These are phyloP conservation scores for Ceratocystis destructans DNA, from an alignment of 2,329 filamentous ascomycete genomes.

Conservation along the genomic window DNA sequence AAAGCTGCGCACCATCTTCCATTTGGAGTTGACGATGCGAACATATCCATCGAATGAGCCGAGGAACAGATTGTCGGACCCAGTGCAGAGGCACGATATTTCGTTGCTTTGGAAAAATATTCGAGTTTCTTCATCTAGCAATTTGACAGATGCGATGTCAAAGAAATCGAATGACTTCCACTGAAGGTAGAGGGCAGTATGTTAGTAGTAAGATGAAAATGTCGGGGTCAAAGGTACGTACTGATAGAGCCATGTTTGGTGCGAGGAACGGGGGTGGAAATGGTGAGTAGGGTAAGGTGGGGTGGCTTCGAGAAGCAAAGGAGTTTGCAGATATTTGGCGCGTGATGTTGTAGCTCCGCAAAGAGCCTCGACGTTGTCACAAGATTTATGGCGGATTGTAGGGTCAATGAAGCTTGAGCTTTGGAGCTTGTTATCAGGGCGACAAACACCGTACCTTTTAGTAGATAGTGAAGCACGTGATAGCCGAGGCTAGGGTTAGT, in stretches of 20 bases:
- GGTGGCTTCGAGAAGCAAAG: no score
- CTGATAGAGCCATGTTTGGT: slow-evolving; percentile 18
- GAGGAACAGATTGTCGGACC: slow-evolving; percentile 78
- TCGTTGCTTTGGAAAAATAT: slow-evolving; percentile 70
- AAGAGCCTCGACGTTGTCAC: not conserved
- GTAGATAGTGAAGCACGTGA: not conserved
- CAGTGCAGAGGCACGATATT: slow-evolving; percentile 70
- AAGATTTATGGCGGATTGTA: not conserved
- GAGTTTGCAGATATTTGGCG: not conserved
- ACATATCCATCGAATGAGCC: slow-evolving; percentile 75
- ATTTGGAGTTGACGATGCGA: slow-evolving; percentile 72
- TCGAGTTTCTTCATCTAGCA: slow-evolving; percentile 65
- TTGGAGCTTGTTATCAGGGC: not conserved
- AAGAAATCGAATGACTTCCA: slow-evolving; percentile 99
- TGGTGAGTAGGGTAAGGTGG: no score
- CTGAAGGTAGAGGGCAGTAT: slow-evolving; percentile 33
- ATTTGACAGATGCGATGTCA: slow-evolving; percentile 73
- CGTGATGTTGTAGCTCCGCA: not conserved
- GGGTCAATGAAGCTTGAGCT: not conserved
- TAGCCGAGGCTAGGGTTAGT: not conserved
- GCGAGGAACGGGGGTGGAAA: not conserved
- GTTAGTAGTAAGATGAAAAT: not conserved
- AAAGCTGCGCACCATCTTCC: slow-evolving; percentile 79
- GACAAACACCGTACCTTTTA: not conserved
- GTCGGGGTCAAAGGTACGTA: slow-evolving; percentile 1